Conservation (phyloP, 2,329 filamentous ascomycete genomes). For the Calonectria pteridis region DNA sequence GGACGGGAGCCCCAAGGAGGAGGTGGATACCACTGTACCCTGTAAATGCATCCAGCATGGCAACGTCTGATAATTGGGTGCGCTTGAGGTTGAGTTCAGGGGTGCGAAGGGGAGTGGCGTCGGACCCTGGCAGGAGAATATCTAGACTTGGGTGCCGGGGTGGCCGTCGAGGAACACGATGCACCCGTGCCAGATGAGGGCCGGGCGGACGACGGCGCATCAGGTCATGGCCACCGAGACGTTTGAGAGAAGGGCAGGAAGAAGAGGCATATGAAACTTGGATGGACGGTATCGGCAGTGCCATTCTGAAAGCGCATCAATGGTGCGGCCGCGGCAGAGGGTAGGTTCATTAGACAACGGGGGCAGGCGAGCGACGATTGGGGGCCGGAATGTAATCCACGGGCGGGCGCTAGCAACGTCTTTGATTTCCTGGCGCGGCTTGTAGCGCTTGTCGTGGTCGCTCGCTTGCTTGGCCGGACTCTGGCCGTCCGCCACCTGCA, state of each 20-base stretch:
- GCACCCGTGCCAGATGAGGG: constrained; percentile 24
- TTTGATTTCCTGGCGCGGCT: constrained; percentile 22
- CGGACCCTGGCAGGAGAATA: constrained; percentile 34
- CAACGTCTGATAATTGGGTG: constrained; percentile 27
- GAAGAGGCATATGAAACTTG: constrained; percentile 2
- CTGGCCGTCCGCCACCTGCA: constrained; percentile 6
- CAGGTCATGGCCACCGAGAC: constrained; percentile 22
- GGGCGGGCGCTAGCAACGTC: constrained; percentile 26
- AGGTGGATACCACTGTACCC: constrained; percentile 32
- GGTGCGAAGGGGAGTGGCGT: constrained; percentile 32
- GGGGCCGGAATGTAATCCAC: constrained; percentile 15
- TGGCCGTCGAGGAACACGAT: constrained; percentile 13
- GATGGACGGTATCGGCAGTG: neutral
- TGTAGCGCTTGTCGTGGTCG: constrained; percentile 19
- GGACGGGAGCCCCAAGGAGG: constrained; percentile 35
- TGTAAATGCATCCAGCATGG: constrained; percentile 7
- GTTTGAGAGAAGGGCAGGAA: neutral
- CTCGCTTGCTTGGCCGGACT: constrained; percentile 17
- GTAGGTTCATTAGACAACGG: neutral
- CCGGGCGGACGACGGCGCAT: constrained; percentile 27
- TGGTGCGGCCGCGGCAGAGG: neutral
- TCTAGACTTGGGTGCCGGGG: constrained; percentile 36
- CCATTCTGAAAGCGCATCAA: neutral
- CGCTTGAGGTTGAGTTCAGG: constrained; percentile 21
- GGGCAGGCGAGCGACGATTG: neutral